Percentiles rank a stretch among this genome's conserved stretches.
Evolutionary conservation across 1,284 basidiomycete species (phyloP).

Genomic region (Cystobasidiaceae sp.): DNA sequence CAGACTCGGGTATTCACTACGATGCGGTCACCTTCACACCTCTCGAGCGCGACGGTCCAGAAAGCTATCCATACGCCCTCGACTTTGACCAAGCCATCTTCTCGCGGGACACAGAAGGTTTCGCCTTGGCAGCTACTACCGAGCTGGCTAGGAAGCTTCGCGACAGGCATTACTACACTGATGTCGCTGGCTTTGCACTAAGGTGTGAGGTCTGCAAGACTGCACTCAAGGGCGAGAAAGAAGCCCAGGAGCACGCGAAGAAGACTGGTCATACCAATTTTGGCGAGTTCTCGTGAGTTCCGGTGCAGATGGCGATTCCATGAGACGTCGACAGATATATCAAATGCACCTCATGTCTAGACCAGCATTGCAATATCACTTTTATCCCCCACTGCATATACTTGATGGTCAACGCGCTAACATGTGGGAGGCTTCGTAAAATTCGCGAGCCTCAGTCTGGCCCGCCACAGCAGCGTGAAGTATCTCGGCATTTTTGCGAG

Average conservation of each 20-base stretch:
- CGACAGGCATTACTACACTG: conserved; percentile 74
- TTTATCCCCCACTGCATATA: no score
- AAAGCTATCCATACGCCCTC: conserved; percentile 41
- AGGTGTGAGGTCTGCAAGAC: conserved; percentile 49
- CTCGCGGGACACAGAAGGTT: conserved; percentile 54
- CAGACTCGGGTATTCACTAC: conserved; percentile 54
- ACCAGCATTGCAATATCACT: no score
- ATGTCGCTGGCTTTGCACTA: conserved; percentile 69
- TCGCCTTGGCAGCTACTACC: conserved; percentile 57
- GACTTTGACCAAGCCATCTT: conserved; percentile 88
- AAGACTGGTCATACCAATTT: conserved; percentile 80
- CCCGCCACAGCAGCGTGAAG: no score
- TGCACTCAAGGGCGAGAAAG: conserved; percentile 86
- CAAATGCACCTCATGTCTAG: no score
- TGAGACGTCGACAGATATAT: no score
- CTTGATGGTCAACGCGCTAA: no score
- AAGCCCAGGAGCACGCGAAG: conserved; percentile 76
- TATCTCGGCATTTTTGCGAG: no score
- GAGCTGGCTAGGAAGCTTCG: conserved; percentile 67
- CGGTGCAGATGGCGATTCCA: no score
- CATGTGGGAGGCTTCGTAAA: no score
- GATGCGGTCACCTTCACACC: conserved; percentile 82
- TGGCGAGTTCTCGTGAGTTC: conserved; percentile 89
- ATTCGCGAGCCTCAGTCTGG: no score
- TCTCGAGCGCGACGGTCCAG: conserved; percentile 58